A percentile compares a stretch with the other conserved stretches of the same genome.
Evolutionary conservation across 2,329 filamentous ascomycete genomes (phyloP).

Genomic region (Colletotrichum horii): DNA sequence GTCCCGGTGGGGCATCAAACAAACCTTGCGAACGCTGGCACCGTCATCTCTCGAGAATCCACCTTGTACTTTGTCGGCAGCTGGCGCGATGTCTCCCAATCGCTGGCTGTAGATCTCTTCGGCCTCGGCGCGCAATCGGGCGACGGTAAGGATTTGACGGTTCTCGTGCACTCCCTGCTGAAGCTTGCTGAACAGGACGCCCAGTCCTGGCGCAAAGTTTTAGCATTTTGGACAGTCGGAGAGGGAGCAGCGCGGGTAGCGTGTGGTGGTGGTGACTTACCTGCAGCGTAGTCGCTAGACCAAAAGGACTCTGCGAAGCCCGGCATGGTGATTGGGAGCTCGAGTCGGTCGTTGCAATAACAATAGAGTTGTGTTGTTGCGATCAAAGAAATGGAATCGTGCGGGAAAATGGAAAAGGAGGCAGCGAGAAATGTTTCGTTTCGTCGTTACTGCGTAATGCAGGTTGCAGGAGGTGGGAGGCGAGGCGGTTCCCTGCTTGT

Average conservation of each 20-base stretch:
- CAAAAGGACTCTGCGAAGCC: constrained; percentile 96
- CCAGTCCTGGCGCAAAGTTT: constrained; percentile 64
- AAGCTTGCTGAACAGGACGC: constrained; percentile 93
- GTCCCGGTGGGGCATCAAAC: neutral
- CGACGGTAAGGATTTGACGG: constrained; percentile 89
- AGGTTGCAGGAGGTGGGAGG: constrained; percentile 1
- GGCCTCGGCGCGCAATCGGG: constrained; percentile 92
- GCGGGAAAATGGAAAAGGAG: constrained; percentile 3
- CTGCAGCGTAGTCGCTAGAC: constrained; percentile 96
- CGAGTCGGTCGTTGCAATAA: neutral
- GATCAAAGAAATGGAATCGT: neutral
- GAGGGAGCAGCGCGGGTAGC: neutral
- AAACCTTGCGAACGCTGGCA: constrained; percentile 84
- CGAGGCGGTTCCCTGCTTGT: neutral
- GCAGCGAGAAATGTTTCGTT: constrained; percentile 18
- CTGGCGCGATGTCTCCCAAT: constrained; percentile 80
- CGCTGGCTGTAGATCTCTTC: constrained; percentile 87
- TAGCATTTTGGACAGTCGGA: neutral
- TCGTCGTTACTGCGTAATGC: constrained; percentile 22
- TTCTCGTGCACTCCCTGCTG: constrained; percentile 97
- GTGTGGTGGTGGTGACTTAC: constrained; percentile 48
- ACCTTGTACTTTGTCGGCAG: constrained; percentile 80
- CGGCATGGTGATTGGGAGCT: constrained; percentile 64
- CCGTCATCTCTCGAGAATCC: constrained; percentile 94
- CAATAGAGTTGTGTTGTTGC: neutral